phyloP scores from a whole-genome alignment of 176 grass and related monocot species.

The Guadua angustifolia region DNA sequence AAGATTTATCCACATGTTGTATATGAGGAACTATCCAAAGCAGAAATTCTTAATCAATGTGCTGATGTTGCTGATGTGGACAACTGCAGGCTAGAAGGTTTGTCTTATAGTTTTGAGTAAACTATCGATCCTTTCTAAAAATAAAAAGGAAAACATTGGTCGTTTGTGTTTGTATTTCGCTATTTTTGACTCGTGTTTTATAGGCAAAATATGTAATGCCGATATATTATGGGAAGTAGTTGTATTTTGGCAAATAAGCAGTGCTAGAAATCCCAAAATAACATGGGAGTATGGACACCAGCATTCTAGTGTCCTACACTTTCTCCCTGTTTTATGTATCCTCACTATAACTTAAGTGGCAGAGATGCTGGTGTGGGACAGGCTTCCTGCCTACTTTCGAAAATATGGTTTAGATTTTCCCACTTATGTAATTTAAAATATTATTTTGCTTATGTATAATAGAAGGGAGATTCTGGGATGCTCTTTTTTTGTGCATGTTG shows the following conservation, averaged over 20 bases:
- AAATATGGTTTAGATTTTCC: conserved; percentile 7
- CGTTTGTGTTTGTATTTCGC: neutral
- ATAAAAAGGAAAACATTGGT: neutral
- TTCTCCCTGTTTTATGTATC: conserved; percentile 16
- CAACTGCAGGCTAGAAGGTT: conserved; percentile 79
- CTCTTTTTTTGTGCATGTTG: conserved; percentile 20
- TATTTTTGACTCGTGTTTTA: conserved; percentile 1
- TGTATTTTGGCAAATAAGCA: conserved; percentile 6
- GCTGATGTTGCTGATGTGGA: conserved; percentile 34
- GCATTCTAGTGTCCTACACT: neutral
- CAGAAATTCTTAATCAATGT: conserved; percentile 63
- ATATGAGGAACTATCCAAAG: conserved; percentile 74
- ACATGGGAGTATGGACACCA: conserved; percentile 1
- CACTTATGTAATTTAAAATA: neutral
- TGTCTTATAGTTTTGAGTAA: conserved; percentile 16
- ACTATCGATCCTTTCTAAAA: neutral
- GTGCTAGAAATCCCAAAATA: neutral
- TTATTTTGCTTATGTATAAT: neutral
- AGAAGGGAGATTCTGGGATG: neutral
- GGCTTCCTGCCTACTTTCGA: neutral
- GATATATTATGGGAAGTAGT: conserved; percentile 12
- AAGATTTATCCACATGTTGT: conserved; percentile 93
- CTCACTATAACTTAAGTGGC: conserved; percentile 16
- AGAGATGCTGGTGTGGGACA: neutral
- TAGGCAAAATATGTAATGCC: neutral